These are phyloP conservation scores for Paraglomus brasilianum DNA, from an alignment of 192 early-diverging fungal genomes.

Conservation along the genomic window DNA sequence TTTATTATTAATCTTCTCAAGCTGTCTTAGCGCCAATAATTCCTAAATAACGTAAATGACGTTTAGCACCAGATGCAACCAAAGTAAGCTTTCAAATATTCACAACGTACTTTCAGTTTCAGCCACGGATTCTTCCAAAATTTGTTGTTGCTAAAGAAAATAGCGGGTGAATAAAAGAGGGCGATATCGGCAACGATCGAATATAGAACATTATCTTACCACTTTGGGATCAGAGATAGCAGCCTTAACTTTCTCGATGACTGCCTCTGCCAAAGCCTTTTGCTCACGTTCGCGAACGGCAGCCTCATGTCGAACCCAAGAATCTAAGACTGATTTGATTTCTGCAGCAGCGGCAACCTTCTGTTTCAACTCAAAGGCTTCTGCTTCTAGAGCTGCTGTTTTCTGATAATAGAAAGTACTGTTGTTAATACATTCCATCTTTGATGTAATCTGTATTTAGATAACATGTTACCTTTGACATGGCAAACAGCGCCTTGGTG, in stretches of 20 bases:
- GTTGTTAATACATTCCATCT: neutral
- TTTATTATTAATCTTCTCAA: too few relatives aligned
- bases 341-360: constrained; percentile 75
- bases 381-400: constrained; percentile 90
- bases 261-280: constrained; percentile 76
- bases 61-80: too few relatives aligned
- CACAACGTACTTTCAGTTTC: constrained; percentile 48
- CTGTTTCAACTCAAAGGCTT: constrained; percentile 95
- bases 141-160: constrained; percentile 47
- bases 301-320: constrained; percentile 96
- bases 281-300: constrained; percentile 92
- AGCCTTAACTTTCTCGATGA: constrained; percentile 80
- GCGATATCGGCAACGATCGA: neutral
- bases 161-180: constrained; percentile 1
- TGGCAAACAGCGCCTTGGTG: constrained; percentile 89
- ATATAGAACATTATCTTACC: constrained; percentile 30
- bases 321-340: constrained; percentile 87
- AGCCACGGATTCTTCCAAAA: constrained; percentile 57
- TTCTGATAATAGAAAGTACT: constrained; percentile 47
- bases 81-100: too few relatives aligned
- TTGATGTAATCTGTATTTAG: neutral
- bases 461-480: constrained; percentile 72
- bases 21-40: too few relatives aligned
- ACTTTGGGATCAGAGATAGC: constrained; percentile 68
- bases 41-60: too few relatives aligned